Evolutionary conservation across 352 stramenopile species (phyloP), one percentile per base, ranked within the genome.

Genomic region (Lagenidium giganteum): DNA sequence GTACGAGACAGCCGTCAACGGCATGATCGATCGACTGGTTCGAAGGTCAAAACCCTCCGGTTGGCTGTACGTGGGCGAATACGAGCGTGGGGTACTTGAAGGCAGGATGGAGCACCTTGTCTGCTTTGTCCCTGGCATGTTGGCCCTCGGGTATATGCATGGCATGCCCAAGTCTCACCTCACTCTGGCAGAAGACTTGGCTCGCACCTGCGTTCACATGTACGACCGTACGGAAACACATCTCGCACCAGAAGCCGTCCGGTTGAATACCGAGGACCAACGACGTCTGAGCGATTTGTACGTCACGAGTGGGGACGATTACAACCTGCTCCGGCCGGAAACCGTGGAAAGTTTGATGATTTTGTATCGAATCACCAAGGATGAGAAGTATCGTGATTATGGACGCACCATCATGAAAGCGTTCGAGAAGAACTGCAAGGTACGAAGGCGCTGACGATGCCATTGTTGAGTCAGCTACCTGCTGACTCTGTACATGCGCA

Each of bases 261-360:
- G 59, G 23, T 98, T 98, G 58, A 68, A 68, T 3, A 58, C 61
- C 38, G 67, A 83, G 66, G 21, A 26, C 7, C 64, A 72, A 14
- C 27, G 27, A 32, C 27, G 27, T 32, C 27, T 32, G 27, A 8
- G 27, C 27, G 27, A 32, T 32, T n/a, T n/a, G n/a, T 8, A 32
- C 1, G 27, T 32, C 8, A 32, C 27, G 27, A 14, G 12, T 38
- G 8, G 32, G 12, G 16, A 77, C 26, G 65, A 61, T 24, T 88
- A 95, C 51, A 98, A 99, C 62, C 83, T 96, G 9, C 64, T 99
- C 25, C 78, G 96, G n/a, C 96, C 96, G 3, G 96, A 99, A 73
- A 87, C 93, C 21, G 68, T 96, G 8, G 96, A 99, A 70, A 95
- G 79, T 31, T 74, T 99, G 11, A 98, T 97, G 59, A 86, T 98